These are phyloP conservation scores for Tetraselmis striata DNA, from an alignment of 139 green algal genomes.

Conservation along the genomic window DNA sequence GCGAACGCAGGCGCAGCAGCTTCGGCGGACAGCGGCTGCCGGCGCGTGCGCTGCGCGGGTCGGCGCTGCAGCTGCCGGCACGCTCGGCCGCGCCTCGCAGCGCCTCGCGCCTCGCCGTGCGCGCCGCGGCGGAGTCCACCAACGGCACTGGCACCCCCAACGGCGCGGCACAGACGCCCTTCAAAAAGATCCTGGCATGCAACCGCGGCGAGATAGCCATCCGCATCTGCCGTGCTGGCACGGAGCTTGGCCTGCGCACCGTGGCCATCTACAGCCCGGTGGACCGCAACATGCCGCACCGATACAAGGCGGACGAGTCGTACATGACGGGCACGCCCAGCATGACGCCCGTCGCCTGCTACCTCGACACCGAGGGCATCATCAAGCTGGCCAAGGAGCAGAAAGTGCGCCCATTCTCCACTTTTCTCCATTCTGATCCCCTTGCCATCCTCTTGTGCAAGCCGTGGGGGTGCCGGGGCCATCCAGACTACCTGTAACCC, in stretches of 20 bases:
- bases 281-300: slow-evolving; percentile 80
- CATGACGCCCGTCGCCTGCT: slow-evolving; percentile 70
- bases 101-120: neutral
- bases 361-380: slow-evolving; percentile 75
- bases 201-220: slow-evolving; percentile 97
- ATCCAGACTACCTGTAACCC: no score
- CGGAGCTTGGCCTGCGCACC: slow-evolving; percentile 79
- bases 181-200: slow-evolving; percentile 75
- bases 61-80: neutral
- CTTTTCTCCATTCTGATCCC: no score
- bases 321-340: slow-evolving; percentile 63
- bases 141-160: neutral
- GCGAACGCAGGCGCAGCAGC: neutral
- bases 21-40: neutral
- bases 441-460: no score
- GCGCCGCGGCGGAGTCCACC: neutral
- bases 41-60: neutral
- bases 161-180: neutral
- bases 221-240: slow-evolving; percentile 85
- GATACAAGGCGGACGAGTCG: slow-evolving; percentile 91
- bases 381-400: slow-evolving; percentile 73
- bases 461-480: no score
- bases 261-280: slow-evolving; percentile 83
- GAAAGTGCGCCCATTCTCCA: neutral
- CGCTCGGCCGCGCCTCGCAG: neutral